Base-by-base conservation (phyloP, 768 basidiomycete genomes). In the Russula lepida region DNA sequence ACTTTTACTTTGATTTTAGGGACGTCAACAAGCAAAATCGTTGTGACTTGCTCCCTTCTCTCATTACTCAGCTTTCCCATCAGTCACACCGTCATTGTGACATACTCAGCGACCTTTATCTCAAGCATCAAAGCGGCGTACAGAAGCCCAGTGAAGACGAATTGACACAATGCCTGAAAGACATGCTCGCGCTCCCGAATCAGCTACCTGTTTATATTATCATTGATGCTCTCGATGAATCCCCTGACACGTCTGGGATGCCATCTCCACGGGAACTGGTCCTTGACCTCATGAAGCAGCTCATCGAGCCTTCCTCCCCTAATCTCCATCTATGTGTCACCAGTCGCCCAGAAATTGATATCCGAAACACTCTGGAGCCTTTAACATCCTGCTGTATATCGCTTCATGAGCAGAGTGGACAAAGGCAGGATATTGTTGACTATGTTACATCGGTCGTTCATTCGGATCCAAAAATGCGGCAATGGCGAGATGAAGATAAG, bases 161-260 rank as follows among this genome's bases (percentile, higher is more conserved):
- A 21, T 33, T 33, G 19, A 21, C 15, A 8, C 4, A 39, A 47
- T 60, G 46, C 25, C 27, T 60, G 11, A 39, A 55, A 23, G n/a
- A n/a, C n/a, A 60, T 60, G 52, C 35, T 60, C 28, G 12, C 19
- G 3, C 33, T 49, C 35, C 25, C 53, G 0, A 15, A 17, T 17
- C 28, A 23, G n/a, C 3, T 1, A 4, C 50, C 44, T 0, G 37
- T 46, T 19, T 59, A 59, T n/a, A 13, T 59, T 11, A 47, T 55
- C 12, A 5, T 51, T 9, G 60, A 61, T 17, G 60, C 54, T 0
- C n/a, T 61, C 12, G 60, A 61, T 19, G 60, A 61, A 21, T 43
- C 35, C 11, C 54, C 54, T 4, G 25, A 37, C 13, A 19, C n/a
- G 11, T 25, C 46, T 2, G 46, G 35, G 0, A 9, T 49, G 5